phyloP scores from a whole-genome alignment of 2,329 filamentous ascomycete genomes.

The Penicillium sp. region DNA sequence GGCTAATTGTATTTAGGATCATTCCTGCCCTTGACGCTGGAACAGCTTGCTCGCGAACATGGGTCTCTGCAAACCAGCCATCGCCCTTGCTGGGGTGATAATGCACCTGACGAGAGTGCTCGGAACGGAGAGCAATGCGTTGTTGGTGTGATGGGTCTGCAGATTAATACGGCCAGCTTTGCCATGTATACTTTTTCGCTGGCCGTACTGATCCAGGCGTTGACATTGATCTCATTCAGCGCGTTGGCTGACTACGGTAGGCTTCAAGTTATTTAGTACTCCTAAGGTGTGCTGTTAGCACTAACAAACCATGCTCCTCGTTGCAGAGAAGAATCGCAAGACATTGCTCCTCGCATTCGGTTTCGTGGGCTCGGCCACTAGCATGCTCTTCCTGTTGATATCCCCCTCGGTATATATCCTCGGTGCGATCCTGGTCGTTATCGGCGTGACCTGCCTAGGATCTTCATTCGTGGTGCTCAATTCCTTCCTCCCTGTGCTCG shows the following conservation, averaged over 20 bases:
- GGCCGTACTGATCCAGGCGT: slow-evolving; percentile 81
- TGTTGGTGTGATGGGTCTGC: slow-evolving; percentile 35
- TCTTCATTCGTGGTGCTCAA: slow-evolving; percentile 91
- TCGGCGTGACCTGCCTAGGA: slow-evolving; percentile 87
- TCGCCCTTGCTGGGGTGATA: slow-evolving; percentile 35
- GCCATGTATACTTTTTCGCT: slow-evolving; percentile 76
- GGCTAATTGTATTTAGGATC: slow-evolving; percentile 61
- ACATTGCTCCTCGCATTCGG: slow-evolving; percentile 79
- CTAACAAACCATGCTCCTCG: no score
- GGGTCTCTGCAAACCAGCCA: slow-evolving; percentile 69
- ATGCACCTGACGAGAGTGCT: slow-evolving; percentile 28
- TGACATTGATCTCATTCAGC: slow-evolving; percentile 75
- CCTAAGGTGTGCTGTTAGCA: no score
- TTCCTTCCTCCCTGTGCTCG: slow-evolving; percentile 85
- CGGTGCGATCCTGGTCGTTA: slow-evolving; percentile 77
- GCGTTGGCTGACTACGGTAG: slow-evolving; percentile 76
- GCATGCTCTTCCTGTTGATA: slow-evolving; percentile 85
- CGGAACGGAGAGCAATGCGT: slow-evolving; percentile 35
- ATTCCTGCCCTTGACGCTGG: slow-evolving; percentile 89
- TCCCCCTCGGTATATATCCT: slow-evolving; percentile 75
- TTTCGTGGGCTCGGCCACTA: slow-evolving; percentile 74
- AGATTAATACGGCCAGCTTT: slow-evolving; percentile 45
- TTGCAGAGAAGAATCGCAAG: slow-evolving; percentile 66
- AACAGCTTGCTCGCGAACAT: slow-evolving; percentile 88
- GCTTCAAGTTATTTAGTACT: no score